Base-by-base conservation (phyloP, 345 rosid species). In the Eucalyptus decipiens region DNA sequence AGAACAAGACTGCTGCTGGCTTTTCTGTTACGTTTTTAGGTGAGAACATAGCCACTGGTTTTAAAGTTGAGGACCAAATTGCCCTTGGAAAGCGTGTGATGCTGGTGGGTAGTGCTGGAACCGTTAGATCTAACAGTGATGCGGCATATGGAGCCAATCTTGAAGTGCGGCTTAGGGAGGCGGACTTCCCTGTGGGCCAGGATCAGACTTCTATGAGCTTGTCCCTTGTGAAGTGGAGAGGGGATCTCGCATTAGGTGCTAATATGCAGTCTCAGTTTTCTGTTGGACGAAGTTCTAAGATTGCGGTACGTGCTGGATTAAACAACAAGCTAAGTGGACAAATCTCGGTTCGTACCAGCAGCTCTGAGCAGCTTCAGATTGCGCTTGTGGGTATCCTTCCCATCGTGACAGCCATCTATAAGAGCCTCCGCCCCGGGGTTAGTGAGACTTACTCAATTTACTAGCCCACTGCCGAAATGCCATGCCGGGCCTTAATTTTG, bases 261-360 rank as follows among this genome's bases (percentile, higher is more conserved):
- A 95, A 97, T 90, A 91, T 97, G 87, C 99, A 97, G 93, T 97
- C 99, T 43, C 99, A 97, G 89, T 65, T 97, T 51, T 96, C 98
- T 6, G 49, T 96, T 34, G 98, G 99, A 58, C 90, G 98, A 89
- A 88, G 92, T 87, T 96, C 98, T 11, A 96, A 97, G 94, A 76
- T 97, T 19, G 95, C 97, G 6, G 89, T 97, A 87, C 99, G 99
- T 87, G 99, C 98, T 18, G 99, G 99, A 87, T 91, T 97, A 89
- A 97, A 97, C 96, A 97, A 97, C 94, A 97, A 97, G 95, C 93
- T 94, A 92, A 97, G 98, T 3, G 99, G 99, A 50, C 99, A 97
- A 90, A 91, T 97, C 88, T 91, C 94, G 7, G 93, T 97, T 65
- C 91, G 97, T 88, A 96, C 98, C 62, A 97, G 96, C 93, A 96